A percentile compares a stretch with the other conserved stretches of the same genome.
Evolutionary conservation across 306 rosid species (phyloP).

Genomic region (Sphenostylis stenocarpa): DNA sequence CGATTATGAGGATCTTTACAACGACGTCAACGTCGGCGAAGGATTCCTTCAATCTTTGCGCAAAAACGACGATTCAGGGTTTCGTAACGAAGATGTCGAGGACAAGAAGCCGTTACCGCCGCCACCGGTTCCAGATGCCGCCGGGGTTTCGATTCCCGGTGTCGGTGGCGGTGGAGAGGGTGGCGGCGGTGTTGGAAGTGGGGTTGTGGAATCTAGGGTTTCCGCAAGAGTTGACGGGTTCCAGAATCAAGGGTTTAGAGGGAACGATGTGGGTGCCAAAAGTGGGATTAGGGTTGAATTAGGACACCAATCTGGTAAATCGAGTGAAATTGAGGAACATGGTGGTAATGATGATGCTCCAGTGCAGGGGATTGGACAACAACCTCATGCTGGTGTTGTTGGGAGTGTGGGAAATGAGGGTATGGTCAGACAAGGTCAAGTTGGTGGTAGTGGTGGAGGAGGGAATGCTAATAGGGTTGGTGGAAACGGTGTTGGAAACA

Average conservation of each 20-base stretch:
- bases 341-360: conserved; percentile 50
- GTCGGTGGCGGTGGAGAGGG: conserved; percentile 51
- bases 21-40: conserved; percentile 95
- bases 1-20: conserved; percentile 92
- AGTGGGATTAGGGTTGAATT: conserved; percentile 89
- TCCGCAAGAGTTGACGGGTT: conserved; percentile 48
- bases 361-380: conserved; percentile 60
- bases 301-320: conserved; percentile 56
- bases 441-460: conserved; percentile 35
- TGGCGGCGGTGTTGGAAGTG: conserved; percentile 22
- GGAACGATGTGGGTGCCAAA: conserved; percentile 47
- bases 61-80: conserved; percentile 65
- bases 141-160: conserved; percentile 53
- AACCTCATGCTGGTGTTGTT: conserved; percentile 43
- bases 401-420: conserved; percentile 58
- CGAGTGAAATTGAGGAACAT: conserved; percentile 63
- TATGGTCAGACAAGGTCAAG: conserved; percentile 60
- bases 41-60: conserved; percentile 87
- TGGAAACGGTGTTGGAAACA: conserved; percentile 51
- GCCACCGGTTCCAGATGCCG: conserved; percentile 22
- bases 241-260: conserved; percentile 75
- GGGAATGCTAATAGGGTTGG: conserved; percentile 47
- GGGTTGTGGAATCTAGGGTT: conserved; percentile 48
- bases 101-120: conserved; percentile 53
- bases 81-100: conserved; percentile 47